phyloP scores from a whole-genome alignment of 345 rosid genomes.

The Linum tenue region DNA sequence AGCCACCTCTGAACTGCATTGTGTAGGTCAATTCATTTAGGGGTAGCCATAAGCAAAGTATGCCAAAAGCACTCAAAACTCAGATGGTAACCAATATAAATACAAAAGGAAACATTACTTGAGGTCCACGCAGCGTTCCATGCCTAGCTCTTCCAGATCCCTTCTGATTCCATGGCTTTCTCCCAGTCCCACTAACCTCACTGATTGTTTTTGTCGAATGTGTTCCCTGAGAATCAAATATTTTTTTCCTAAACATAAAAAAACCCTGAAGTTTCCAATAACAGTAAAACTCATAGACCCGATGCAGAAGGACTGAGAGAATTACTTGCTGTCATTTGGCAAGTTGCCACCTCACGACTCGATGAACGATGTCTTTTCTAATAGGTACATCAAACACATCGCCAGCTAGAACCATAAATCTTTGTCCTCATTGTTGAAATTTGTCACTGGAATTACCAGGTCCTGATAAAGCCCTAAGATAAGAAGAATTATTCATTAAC shows the following conservation, averaged over 20 bases:
- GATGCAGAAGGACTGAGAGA: not conserved
- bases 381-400: conserved; percentile 93
- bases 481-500: not conserved
- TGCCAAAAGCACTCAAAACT: too few relatives aligned
- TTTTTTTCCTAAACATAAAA: too few relatives aligned
- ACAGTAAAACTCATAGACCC: not conserved
- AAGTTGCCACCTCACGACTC: conserved; percentile 85
- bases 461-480: conserved; percentile 60
- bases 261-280: not conserved
- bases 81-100: not conserved
- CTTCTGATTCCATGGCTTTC: conserved; percentile 84
- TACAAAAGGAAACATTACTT: conserved; percentile 31
- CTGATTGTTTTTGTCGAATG: conserved; percentile 91
- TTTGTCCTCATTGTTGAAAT: conserved; percentile 60
- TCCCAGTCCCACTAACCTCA: conserved; percentile 94
- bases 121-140: conserved; percentile 78
- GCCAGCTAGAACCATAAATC: conserved; percentile 78
- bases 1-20: conserved; percentile 84
- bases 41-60: too few relatives aligned
- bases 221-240: conserved; percentile 47
- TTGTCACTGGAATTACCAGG: conserved; percentile 70
- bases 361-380: conserved; percentile 81
- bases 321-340: conserved; percentile 87
- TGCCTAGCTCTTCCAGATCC: conserved; percentile 90
- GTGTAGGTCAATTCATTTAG: too few relatives aligned